A percentile compares a stretch with the other conserved stretches of the same genome.
Conservation (phyloP, 345 rosid genomes). For the Linum trigynum region DNA sequence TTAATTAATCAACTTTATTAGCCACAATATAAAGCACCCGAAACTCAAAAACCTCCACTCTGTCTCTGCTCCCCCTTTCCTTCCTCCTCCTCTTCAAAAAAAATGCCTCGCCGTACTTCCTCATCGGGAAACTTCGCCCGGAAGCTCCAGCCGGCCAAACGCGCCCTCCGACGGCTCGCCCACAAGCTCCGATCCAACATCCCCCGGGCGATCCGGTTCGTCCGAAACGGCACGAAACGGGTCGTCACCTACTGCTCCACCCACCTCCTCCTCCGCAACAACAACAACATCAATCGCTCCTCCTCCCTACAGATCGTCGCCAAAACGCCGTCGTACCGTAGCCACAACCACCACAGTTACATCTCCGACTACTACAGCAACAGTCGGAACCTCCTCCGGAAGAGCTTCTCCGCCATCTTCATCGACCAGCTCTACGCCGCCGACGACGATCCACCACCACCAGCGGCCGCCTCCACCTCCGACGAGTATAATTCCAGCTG, state of each 20-base stretch:
- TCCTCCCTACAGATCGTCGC: conserved; percentile 34
- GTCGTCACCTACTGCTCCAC: conserved; percentile 34
- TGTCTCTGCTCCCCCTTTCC: no score
- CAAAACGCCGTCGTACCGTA: conserved; percentile 10
- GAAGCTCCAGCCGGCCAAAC: conserved; percentile 54
- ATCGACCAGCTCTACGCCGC: conserved; percentile 38
- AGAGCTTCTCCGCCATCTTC: conserved; percentile 27
- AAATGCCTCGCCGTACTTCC: not conserved
- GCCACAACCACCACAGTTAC: conserved; percentile 7
- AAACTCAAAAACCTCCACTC: no score
- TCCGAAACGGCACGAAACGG: conserved; percentile 27
- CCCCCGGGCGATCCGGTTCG: conserved; percentile 27
- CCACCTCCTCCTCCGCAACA: conserved; percentile 20
- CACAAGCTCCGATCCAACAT: conserved; percentile 32
- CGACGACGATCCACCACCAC: not conserved
- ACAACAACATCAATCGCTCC: no score
- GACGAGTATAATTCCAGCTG: not conserved
- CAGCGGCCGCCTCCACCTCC: not conserved
- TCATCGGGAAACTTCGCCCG: conserved; percentile 27
- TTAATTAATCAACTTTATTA: no score
- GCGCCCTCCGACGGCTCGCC: conserved; percentile 50
- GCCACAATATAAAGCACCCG: no score
- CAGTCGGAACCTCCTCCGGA: conserved; percentile 5
- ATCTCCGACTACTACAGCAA: conserved; percentile 18
- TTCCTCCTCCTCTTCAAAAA: no score